These are phyloP conservation scores for Penicillium parvum DNA, from an alignment of 495 filamentous ascomycete genomes.

Conservation along the genomic window DNA sequence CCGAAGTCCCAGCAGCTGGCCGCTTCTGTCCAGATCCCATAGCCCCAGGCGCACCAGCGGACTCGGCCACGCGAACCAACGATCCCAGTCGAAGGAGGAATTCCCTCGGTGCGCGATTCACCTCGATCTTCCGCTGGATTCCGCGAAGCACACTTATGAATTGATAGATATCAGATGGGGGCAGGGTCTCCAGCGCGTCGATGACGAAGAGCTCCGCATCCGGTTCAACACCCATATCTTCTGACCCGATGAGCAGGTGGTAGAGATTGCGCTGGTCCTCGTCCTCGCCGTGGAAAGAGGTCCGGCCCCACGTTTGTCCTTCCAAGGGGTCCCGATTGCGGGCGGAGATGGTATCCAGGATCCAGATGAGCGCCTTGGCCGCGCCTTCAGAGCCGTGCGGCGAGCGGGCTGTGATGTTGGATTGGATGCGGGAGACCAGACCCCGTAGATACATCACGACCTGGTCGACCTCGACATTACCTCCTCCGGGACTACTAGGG, in stretches of 20 bases:
- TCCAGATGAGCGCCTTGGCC: conserved; percentile 35
- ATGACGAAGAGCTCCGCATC: conserved; percentile 39
- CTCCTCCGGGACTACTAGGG: conserved; percentile 12
- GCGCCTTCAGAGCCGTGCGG: conserved; percentile 38
- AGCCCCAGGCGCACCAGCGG: conserved; percentile 6
- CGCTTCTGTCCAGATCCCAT: conserved; percentile 33
- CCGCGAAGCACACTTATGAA: conserved; percentile 30
- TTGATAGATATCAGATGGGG: conserved; percentile 29
- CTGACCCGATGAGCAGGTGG: conserved; percentile 42
- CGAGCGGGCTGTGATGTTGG: conserved; percentile 32
- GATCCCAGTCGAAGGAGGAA: conserved; percentile 33
- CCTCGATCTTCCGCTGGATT: conserved; percentile 35
- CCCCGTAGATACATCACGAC: conserved; percentile 33
- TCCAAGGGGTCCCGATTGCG: conserved; percentile 46
- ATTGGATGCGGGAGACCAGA: conserved; percentile 32
- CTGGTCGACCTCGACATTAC: conserved; percentile 25
- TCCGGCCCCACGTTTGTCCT: conserved; percentile 36
- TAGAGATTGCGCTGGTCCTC: conserved; percentile 49
- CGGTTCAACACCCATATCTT: conserved; percentile 26
- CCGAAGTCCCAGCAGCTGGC: conserved; percentile 26
- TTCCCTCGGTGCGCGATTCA: conserved; percentile 35
- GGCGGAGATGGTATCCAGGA: conserved; percentile 41
- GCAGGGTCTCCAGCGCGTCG: conserved; percentile 37
- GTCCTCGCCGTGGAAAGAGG: conserved; percentile 38
- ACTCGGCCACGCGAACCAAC: conserved; percentile 30